Percentiles rank a stretch among this genome's conserved stretches.
phyloP scores from a whole-genome alignment of 2,329 filamentous ascomycete genomes.

The Paecilomyces fulvus region DNA sequence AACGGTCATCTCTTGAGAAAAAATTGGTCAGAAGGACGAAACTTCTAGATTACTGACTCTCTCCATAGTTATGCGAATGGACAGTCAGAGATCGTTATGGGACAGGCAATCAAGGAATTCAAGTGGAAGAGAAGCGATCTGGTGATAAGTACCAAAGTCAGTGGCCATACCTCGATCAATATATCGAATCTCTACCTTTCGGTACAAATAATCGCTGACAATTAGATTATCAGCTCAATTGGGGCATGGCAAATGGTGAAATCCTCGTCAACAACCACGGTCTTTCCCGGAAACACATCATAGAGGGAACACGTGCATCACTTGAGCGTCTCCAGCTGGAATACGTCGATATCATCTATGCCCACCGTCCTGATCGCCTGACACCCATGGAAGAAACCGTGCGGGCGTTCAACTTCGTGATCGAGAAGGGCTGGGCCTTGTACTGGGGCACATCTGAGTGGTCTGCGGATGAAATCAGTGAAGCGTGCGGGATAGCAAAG shows the following conservation, averaged over 20 bases:
- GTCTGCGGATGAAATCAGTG: conserved; percentile 58
- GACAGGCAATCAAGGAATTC: conserved; percentile 48
- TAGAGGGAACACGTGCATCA: conserved; percentile 55
- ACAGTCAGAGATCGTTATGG: conserved; percentile 48
- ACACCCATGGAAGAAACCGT: conserved; percentile 67
- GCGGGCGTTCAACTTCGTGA: conserved; percentile 63
- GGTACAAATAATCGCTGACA: background rate
- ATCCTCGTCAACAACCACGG: conserved; percentile 60
- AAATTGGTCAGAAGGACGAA: background rate
- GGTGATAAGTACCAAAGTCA: conserved; percentile 49
- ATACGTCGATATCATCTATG: conserved; percentile 64
- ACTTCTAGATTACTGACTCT: background rate
- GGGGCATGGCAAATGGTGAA: conserved; percentile 52
- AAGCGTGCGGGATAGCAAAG: conserved; percentile 55
- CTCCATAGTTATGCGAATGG: conserved; percentile 34
- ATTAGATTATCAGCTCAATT: conserved; percentile 45
- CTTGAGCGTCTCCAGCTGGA: conserved; percentile 54
- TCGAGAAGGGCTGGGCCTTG: conserved; percentile 59
- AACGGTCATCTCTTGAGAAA: background rate
- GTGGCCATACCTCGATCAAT: background rate
- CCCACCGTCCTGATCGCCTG: conserved; percentile 58
- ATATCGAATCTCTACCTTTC: background rate
- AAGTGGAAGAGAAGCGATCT: conserved; percentile 50
- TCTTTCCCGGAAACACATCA: conserved; percentile 61
- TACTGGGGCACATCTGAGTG: conserved; percentile 67